Evolutionary conservation across 768 basidiomycete genomes (phyloP), one percentile per base, ranked within the genome.

Genomic region (Phlebiopsis gigantea): DNA sequence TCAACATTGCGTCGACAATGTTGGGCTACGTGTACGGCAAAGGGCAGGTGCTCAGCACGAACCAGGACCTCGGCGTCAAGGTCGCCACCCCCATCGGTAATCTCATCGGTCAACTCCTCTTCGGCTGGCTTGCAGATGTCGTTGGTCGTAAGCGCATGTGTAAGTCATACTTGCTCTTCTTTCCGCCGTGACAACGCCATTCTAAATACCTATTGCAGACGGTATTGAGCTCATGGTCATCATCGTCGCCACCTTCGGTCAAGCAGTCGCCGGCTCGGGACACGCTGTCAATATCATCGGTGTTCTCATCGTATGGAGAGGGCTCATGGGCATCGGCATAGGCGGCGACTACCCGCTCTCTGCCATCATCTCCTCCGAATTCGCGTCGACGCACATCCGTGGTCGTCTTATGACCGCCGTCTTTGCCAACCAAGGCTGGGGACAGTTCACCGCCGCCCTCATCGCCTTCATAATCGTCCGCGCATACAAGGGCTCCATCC

Each of bases 401-500:
- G 78, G 78, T 28, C 64, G 78, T 41, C 73, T 79, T 68, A 77
- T 79, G 76, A 69, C 77, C 49, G 75, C 75, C 34, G 76, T 77
- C n/a, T 78, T 78, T 63, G 71, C 77, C 22, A 69, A 70, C 48
- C 77, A 69, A 62, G 77, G 78, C 30, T 78, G 72, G 70, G 77
- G 77, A 31, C 75, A 78, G 61, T 69, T 76, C 46, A 50, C 78
- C 53, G 85, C 90, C 48, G 81, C 84, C 29, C 67, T 94, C 44
- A 77, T 93, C 41, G 81, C 83, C n/a, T 65, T 87, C 64, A 76
- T 90, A 61, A 71, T 86, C 50, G 79, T 85, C 24, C 61, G 76
- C 45, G 88, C 85, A 1, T 92, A 84, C 81, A 93, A 91, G 72
- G 63, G 67, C 51, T 62, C 77, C 4, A 79, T 84, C 57, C 72